Evolutionary conservation across 1,284 basidiomycete genomes (phyloP).

Genomic region (Trametes versicolor): DNA sequence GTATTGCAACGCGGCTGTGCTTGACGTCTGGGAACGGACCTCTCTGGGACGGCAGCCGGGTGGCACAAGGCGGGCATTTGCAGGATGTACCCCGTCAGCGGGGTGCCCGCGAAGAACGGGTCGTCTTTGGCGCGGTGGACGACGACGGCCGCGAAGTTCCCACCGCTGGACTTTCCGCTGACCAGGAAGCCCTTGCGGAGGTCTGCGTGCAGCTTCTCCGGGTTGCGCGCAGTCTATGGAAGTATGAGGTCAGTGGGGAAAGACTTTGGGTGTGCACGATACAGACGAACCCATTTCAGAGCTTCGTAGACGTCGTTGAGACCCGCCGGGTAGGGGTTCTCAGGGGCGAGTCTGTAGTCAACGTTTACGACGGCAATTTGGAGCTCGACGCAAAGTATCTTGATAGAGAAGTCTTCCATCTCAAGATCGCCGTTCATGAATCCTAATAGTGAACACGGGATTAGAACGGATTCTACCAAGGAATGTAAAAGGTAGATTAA

Average conservation of each 20-base stretch:
- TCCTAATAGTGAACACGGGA: conserved; percentile 3
- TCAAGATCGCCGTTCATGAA: conserved; percentile 27
- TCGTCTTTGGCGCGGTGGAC: conserved; percentile 34
- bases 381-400: conserved; percentile 15
- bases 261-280: neutral
- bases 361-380: conserved; percentile 22
- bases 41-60: conserved; percentile 21
- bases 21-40: conserved; percentile 1
- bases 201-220: conserved; percentile 15
- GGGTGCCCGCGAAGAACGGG: conserved; percentile 24
- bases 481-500: too few relatives aligned
- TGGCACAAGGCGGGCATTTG: conserved; percentile 24
- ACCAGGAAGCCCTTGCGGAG: conserved; percentile 36
- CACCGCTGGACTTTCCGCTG: conserved; percentile 37
- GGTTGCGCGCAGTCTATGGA: conserved; percentile 10
- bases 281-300: conserved; percentile 43
- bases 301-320: conserved; percentile 50
- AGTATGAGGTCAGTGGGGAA: too few relatives aligned
- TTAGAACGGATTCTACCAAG: too few relatives aligned
- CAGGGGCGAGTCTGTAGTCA: conserved; percentile 48
- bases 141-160: conserved; percentile 32
- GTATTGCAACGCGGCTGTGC: neutral
- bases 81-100: conserved; percentile 24
- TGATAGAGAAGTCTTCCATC: conserved; percentile 27
- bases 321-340: conserved; percentile 50